Evolutionary conservation across 495 filamentous ascomycete genomes (phyloP).

Genomic region (Ramalina intermedia): DNA sequence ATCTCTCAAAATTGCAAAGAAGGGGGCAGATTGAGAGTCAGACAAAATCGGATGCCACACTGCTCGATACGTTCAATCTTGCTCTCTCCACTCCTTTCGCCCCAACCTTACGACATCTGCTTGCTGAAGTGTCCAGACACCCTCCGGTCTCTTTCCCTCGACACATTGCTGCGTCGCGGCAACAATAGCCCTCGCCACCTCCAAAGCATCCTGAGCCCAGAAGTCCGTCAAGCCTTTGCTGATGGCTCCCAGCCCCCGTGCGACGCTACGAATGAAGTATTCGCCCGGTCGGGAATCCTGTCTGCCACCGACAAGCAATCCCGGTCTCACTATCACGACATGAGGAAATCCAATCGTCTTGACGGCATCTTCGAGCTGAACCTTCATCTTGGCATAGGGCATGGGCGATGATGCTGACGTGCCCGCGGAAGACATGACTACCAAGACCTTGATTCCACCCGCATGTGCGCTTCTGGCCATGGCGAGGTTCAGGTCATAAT

Average conservation of each 20-base stretch:
- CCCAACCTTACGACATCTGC: slow-evolving; percentile 23
- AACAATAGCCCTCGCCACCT: slow-evolving; percentile 63
- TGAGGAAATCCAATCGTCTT: slow-evolving; percentile 56
- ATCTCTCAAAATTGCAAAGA: too few relatives aligned
- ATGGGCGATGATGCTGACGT: slow-evolving; percentile 31
- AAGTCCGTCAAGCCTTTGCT: slow-evolving; percentile 43
- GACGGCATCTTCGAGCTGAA: slow-evolving; percentile 64
- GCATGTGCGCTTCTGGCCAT: slow-evolving; percentile 50
- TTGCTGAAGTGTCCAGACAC: slow-evolving; percentile 20
- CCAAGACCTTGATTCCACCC: slow-evolving; percentile 48
- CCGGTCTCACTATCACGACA: slow-evolving; percentile 60
- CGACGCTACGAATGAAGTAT: slow-evolving; percentile 30
- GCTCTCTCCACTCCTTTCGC: slow-evolving; percentile 8
- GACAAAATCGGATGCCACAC: too few relatives aligned
- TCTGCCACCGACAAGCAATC: slow-evolving; percentile 56
- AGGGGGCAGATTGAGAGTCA: too few relatives aligned
- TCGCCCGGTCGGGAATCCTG: slow-evolving; percentile 38
- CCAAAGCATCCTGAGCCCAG: slow-evolving; percentile 60
- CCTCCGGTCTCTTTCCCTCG: slow-evolving; percentile 9
- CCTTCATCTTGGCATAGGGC: slow-evolving; percentile 62
- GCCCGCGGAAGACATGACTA: slow-evolving; percentile 48
- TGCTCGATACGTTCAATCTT: too few relatives aligned
- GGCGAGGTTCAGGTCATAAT: slow-evolving; percentile 60
- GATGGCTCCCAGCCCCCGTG: slow-evolving; percentile 35
- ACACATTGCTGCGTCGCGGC: slow-evolving; percentile 28